Evolutionary conservation across 176 grass and related monocot genomes (phyloP).

Genomic region (Oryza nivara): DNA sequence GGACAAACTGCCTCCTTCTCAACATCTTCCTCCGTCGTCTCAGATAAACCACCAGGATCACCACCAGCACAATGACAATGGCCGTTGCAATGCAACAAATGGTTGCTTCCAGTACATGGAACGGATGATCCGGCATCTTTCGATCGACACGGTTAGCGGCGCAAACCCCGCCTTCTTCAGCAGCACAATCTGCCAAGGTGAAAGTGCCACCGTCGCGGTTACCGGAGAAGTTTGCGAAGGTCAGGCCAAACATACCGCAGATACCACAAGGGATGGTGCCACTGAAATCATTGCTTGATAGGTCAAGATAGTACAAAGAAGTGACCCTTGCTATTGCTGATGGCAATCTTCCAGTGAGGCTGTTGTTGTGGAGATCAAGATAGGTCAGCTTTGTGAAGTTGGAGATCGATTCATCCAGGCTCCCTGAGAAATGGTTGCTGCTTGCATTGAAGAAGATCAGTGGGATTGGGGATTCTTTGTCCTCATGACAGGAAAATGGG

Average conservation of each 20-base stretch:
- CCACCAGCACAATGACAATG: conserved; percentile 38
- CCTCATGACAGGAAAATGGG: conserved; percentile 40
- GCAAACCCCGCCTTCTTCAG: conserved; percentile 37
- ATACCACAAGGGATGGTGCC: conserved; percentile 69
- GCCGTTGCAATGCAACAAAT: conserved; percentile 36
- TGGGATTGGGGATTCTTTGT: conserved; percentile 30
- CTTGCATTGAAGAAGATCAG: conserved; percentile 78
- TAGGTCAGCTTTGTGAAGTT: conserved; percentile 66
- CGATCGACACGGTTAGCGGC: conserved; percentile 31
- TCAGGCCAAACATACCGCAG: conserved; percentile 54
- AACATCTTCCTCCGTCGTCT: conserved; percentile 48
- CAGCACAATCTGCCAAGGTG: conserved; percentile 53
- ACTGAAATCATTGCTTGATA: conserved; percentile 72
- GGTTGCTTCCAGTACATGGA: conserved; percentile 20
- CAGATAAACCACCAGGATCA: conserved; percentile 50
- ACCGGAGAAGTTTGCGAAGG: conserved; percentile 73
- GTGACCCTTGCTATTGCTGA: conserved; percentile 53
- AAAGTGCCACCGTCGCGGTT: conserved; percentile 45
- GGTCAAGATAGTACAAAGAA: conserved; percentile 75
- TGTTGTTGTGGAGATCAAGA: conserved; percentile 84
- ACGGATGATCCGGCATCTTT: conserved; percentile 24
- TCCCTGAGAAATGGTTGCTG: conserved; percentile 68
- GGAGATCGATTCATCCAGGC: conserved; percentile 58
- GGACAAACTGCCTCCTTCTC: conserved; percentile 39
- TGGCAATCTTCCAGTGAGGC: conserved; percentile 67